A percentile compares a stretch with the other conserved stretches of the same genome.
phyloP scores from a whole-genome alignment of 208 protist species.

The Leishmania braziliensis region DNA sequence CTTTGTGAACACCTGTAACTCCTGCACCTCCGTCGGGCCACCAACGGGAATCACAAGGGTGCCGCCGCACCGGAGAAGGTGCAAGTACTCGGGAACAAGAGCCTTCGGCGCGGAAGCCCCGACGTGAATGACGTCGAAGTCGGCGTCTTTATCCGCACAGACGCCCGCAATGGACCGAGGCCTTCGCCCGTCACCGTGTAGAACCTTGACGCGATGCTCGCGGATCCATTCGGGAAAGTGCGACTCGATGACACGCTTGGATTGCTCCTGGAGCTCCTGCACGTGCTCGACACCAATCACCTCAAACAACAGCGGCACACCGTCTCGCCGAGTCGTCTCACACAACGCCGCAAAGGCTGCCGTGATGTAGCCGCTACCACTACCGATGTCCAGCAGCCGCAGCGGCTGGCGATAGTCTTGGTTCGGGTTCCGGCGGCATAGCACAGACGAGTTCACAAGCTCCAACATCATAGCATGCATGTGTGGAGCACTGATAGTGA shows the following conservation, averaged over 20 bases:
- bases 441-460: slow-evolving; percentile 57
- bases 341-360: slow-evolving; percentile 67
- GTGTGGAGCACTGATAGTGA: slow-evolving; percentile 91
- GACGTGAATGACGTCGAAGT: slow-evolving; percentile 90
- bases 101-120: slow-evolving; percentile 61
- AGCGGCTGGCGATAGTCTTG: slow-evolving; percentile 20
- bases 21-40: slow-evolving; percentile 46
- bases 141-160: background rate
- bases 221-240: slow-evolving; percentile 55
- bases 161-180: slow-evolving; percentile 26
- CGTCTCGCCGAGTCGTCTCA: slow-evolving; percentile 32
- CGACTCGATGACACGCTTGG: slow-evolving; percentile 37
- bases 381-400: slow-evolving; percentile 81
- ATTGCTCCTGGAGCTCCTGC: slow-evolving; percentile 46
- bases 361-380: slow-evolving; percentile 91
- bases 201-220: slow-evolving; percentile 40
- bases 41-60: slow-evolving; percentile 83
- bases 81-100: slow-evolving; percentile 48
- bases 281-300: slow-evolving; percentile 88
- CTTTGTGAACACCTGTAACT: slow-evolving; percentile 72
- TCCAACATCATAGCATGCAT: slow-evolving; percentile 92
- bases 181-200: slow-evolving; percentile 71
- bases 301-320: slow-evolving; percentile 25
- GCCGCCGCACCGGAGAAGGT: slow-evolving; percentile 52
- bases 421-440: slow-evolving; percentile 8